phyloP scores from a whole-genome alignment of 257 asterid species.

The Solanum bulbocastanum region DNA sequence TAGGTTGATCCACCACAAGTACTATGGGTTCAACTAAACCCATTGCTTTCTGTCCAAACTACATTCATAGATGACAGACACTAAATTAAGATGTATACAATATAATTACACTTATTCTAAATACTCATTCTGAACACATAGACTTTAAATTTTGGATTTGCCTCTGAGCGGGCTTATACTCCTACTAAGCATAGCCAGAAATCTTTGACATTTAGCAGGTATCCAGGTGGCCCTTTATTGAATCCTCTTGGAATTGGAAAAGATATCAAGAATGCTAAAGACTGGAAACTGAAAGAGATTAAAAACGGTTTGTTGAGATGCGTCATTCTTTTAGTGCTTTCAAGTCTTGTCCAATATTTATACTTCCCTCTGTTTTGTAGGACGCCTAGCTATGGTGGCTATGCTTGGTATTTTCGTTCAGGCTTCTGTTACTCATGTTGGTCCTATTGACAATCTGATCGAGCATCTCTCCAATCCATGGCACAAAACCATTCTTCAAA shows the following conservation, averaged over 20 bases:
- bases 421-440: constrained; percentile 78
- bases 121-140: not conserved
- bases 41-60: not conserved
- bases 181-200: not conserved
- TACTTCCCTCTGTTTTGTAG: constrained; percentile 14
- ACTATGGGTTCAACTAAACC: not conserved
- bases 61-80: not conserved
- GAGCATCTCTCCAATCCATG: constrained; percentile 75
- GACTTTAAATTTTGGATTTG: not conserved
- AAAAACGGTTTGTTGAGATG: constrained; percentile 48
- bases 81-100: not conserved
- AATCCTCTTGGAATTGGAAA: constrained; percentile 86
- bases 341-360: not conserved
- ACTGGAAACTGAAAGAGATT: constrained; percentile 86
- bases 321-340: not conserved
- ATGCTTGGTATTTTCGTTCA: constrained; percentile 77
- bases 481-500: constrained; percentile 73
- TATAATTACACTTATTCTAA: not conserved
- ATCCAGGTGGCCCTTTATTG: constrained; percentile 89
- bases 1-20: not conserved
- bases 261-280: constrained; percentile 71
- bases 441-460: constrained; percentile 71
- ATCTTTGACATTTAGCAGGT: constrained; percentile 21
- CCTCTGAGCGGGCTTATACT: not conserved
- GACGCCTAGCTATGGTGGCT: constrained; percentile 87